phyloP scores from a whole-genome alignment of 306 rosid species.

The barrel medic (Medicago truncatula) region MtrunA17r5.0-ANR NC_053042.1:37097001-37097500 shows the following conservation, averaged over 20 bases:
- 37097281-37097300: conserved; percentile 67
- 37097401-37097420: conserved; percentile 55
- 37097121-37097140: too few relatives aligned
- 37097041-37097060: too few relatives aligned
- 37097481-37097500: conserved; percentile 54
- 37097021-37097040: too few relatives aligned
- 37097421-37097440: conserved; percentile 44
- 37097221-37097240: conserved; percentile 55
- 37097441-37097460: conserved; percentile 49
- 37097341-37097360: conserved; percentile 63
- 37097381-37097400: conserved; percentile 60
- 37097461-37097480: conserved; percentile 55
- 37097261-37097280: conserved; percentile 52
- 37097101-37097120: too few relatives aligned
- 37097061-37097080: too few relatives aligned
- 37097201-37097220: conserved; percentile 55
- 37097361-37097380: conserved; percentile 57
- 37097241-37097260: conserved; percentile 60
- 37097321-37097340: conserved; percentile 67
- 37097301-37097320: conserved; percentile 74
- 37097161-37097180: too few relatives aligned
- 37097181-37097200: too few relatives aligned
- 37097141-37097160: too few relatives aligned
- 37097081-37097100: too few relatives aligned
- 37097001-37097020: too few relatives aligned